Percentiles rank a stretch among this genome's conserved stretches.
Evolutionary conservation across 495 filamentous ascomycete genomes (phyloP).

Genomic region (Letharia lupina): DNA sequence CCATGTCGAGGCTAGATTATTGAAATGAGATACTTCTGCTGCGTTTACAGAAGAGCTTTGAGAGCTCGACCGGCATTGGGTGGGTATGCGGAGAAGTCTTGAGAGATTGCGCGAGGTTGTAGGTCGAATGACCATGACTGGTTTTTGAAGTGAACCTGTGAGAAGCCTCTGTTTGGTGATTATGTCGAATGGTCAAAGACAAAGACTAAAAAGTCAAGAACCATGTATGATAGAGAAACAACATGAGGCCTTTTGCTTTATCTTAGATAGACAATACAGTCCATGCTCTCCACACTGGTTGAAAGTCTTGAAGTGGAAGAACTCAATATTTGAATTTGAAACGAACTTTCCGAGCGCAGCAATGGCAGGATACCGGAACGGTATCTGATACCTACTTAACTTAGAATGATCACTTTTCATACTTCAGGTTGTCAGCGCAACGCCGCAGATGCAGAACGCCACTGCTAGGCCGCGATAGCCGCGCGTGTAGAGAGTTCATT

Average conservation of each 20-base stretch:
- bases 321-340: neutral
- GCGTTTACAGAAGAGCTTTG: conserved; percentile 66
- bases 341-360: neutral
- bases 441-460: neutral
- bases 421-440: neutral
- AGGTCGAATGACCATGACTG: conserved; percentile 6
- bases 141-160: neutral
- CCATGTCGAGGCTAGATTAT: conserved; percentile 84
- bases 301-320: neutral
- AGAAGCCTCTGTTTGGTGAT: neutral
- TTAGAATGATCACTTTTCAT: too few relatives aligned
- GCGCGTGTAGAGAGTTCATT: neutral
- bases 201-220: neutral
- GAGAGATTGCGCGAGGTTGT: conserved; percentile 12
- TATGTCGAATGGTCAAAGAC: neutral
- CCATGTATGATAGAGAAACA: neutral
- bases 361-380: neutral
- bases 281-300: neutral
- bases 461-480: neutral
- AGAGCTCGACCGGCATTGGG: conserved; percentile 22
- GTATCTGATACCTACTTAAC: neutral
- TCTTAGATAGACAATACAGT: neutral
- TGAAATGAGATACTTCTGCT: conserved; percentile 88
- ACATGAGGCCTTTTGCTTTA: neutral
- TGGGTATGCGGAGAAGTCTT: neutral